Percentiles rank a stretch among this genome's conserved stretches.
phyloP scores from a whole-genome alignment of 208 protist species.

The Wallacemonas collosoma region DNA sequence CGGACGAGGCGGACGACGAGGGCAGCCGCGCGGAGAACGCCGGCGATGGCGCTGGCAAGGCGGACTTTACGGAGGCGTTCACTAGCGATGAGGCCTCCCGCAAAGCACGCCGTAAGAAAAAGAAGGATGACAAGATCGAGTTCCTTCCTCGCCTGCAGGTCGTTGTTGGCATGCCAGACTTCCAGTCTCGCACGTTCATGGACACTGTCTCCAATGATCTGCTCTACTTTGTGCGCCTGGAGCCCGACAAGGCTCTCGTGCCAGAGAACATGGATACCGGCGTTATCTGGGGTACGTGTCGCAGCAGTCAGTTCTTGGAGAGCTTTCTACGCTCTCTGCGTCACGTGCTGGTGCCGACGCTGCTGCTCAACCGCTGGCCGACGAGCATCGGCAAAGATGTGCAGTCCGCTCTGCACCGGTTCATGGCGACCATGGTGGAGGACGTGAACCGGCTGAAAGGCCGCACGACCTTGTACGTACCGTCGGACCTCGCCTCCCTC shows the following conservation, averaged over 20 bases:
- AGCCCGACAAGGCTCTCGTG: slow-evolving; percentile 79
- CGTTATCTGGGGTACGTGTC: slow-evolving; percentile 79
- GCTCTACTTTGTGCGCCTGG: slow-evolving; percentile 76
- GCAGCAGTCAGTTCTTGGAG: slow-evolving; percentile 62
- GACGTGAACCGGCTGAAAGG: slow-evolving; percentile 93
- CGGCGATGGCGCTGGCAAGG: slow-evolving; percentile 10
- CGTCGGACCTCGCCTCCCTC: slow-evolving; percentile 78
- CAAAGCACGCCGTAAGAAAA: not conserved
- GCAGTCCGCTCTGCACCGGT: slow-evolving; percentile 93
- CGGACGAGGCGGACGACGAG: not conserved
- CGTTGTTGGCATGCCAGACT: slow-evolving; percentile 15
- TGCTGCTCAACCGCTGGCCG: slow-evolving; percentile 92
- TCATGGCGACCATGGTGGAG: slow-evolving; percentile 97
- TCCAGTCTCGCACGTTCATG: slow-evolving; percentile 28
- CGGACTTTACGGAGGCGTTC: slow-evolving; percentile 7
- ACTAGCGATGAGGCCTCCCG: slow-evolving; percentile 1
- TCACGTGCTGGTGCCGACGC: slow-evolving; percentile 77
- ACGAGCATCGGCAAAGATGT: slow-evolving; percentile 97
- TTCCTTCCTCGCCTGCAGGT: slow-evolving; percentile 27
- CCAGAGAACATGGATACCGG: slow-evolving; percentile 88
- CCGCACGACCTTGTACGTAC: slow-evolving; percentile 98
- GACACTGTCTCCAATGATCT: slow-evolving; percentile 53
- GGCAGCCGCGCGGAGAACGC: slow-evolving; percentile 23
- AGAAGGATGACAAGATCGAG: not conserved
- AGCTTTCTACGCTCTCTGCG: slow-evolving; percentile 89